These are phyloP conservation scores for Blastobotrys illinoisensis DNA, from an alignment of 1,139 yeast genomes.

Conservation along the genomic window DNA sequence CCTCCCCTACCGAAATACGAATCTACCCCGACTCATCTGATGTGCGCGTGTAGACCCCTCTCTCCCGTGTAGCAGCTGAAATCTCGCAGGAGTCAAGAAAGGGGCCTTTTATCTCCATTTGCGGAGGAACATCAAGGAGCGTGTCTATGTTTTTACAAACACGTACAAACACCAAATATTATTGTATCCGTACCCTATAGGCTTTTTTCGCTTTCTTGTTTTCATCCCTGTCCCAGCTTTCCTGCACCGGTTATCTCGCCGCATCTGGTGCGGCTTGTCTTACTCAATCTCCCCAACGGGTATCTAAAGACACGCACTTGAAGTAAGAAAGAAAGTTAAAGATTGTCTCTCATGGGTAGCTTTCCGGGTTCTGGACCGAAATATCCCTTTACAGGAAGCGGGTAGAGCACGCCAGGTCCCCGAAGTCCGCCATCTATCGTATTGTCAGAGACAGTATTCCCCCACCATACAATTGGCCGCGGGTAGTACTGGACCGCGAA, in stretches of 20 bases:
- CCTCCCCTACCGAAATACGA: neutral
- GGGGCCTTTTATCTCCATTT: neutral
- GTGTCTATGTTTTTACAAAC: neutral
- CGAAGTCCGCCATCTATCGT: slow-evolving; percentile 42
- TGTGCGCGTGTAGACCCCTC: neutral
- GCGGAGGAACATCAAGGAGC: neutral
- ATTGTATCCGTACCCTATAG: neutral
- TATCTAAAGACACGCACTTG: neutral
- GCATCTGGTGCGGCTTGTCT: neutral
- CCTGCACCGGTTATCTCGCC: neutral
- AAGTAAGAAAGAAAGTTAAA: neutral
- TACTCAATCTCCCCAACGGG: neutral
- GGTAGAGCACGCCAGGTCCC: slow-evolving; percentile 33
- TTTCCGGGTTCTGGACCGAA: slow-evolving; percentile 38
- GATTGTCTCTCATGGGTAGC: slow-evolving; percentile 12
- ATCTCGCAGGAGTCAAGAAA: neutral
- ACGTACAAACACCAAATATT: neutral
- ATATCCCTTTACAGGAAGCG: slow-evolving; percentile 39
- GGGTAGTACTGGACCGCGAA: slow-evolving; percentile 47
- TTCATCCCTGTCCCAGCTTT: neutral
- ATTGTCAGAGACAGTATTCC: slow-evolving; percentile 40
- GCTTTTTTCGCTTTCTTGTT: neutral
- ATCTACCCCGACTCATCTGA: neutral
- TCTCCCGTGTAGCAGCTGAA: neutral
- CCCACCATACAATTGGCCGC: slow-evolving; percentile 47